phyloP scores from a whole-genome alignment of 306 rosid genomes.

The Prunus padus region DNA sequence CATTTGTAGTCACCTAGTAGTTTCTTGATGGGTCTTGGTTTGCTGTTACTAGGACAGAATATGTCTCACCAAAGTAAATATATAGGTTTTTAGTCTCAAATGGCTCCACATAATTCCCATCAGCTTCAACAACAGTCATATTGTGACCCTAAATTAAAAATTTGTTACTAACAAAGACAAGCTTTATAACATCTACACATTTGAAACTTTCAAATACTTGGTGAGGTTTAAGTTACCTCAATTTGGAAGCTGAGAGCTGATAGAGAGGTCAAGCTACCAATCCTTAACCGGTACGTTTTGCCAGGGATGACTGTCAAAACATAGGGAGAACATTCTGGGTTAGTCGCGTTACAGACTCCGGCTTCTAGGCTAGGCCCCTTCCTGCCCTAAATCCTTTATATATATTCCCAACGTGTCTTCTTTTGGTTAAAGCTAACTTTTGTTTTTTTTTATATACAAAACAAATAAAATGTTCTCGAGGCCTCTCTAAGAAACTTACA shows the following conservation, averaged over 20 bases:
- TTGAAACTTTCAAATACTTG: not conserved
- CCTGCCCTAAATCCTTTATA: too few species aligned
- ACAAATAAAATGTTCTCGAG: too few species aligned
- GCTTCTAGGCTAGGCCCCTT: constrained; percentile 24
- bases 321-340: constrained; percentile 60
- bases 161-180: not conserved
- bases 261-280: constrained; percentile 67
- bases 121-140: constrained; percentile 31
- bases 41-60: constrained; percentile 27
- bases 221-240: constrained; percentile 46
- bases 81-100: constrained; percentile 25
- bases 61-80: constrained; percentile 36
- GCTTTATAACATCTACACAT: not conserved
- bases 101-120: constrained; percentile 39
- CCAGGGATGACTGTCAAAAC: constrained; percentile 52
- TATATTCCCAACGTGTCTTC: too few species aligned
- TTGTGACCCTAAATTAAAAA: constrained; percentile 22
- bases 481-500: too few species aligned
- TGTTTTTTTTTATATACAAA: too few species aligned
- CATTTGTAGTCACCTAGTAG: constrained; percentile 26
- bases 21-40: constrained; percentile 27
- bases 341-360: constrained; percentile 52
- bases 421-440: too few species aligned
- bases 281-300: constrained; percentile 66
- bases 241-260: constrained; percentile 81